Evolutionary conservation across 2,329 filamentous ascomycete species (phyloP), one percentile per base, ranked within the genome.

Genomic region (Stachybotrys elegans): DNA sequence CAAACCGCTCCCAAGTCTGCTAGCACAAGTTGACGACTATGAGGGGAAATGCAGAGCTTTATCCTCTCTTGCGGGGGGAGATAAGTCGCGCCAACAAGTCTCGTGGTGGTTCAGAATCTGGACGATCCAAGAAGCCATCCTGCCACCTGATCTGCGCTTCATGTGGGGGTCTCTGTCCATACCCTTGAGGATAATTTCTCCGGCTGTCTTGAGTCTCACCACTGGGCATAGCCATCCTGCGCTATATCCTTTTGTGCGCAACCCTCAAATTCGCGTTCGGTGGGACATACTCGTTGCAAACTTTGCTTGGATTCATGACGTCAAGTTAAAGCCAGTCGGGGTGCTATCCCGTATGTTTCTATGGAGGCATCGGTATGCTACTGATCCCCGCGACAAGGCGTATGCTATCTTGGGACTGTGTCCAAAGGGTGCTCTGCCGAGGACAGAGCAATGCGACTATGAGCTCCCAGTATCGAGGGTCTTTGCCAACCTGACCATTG

Each of bases 71-170:
- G 37, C 37, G 37, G 37, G 16, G 22, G 19, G 17, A 40, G 35
- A 38, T 38, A 40, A 40, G n/a, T n/a, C n/a, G n/a, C n/a, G n/a
- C n/a, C n/a, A n/a, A n/a, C n/a, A n/a, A n/a, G n/a, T n/a, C 17
- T 22, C 37, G 16, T 40, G 37, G 37, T 40, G 37, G 37, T 12
- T 22, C 16, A 19, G 37, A 13, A 23, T 40, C 12, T 40, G 37
- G 37, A 40, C 37, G 22, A 22, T 40, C 6, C 37, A 40, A 40
- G 37, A 40, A 22, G 37, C 21, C 11, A 23, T 40, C 12, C 37
- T 40, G 13, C 37, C 37, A 40, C 22, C 22, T 14, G 20, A 23
- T 22, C 6, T 23, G 20, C n/a, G 16, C n/a, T 21, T 40, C 19
- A 23, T 22, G 11, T 40, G 37, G 37, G 37, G 37, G 9, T 23